Evolutionary conservation across 371 early-diverging fungal genomes (phyloP), one percentile per base, ranked within the genome.

Genomic region (Mortierella sp.): DNA sequence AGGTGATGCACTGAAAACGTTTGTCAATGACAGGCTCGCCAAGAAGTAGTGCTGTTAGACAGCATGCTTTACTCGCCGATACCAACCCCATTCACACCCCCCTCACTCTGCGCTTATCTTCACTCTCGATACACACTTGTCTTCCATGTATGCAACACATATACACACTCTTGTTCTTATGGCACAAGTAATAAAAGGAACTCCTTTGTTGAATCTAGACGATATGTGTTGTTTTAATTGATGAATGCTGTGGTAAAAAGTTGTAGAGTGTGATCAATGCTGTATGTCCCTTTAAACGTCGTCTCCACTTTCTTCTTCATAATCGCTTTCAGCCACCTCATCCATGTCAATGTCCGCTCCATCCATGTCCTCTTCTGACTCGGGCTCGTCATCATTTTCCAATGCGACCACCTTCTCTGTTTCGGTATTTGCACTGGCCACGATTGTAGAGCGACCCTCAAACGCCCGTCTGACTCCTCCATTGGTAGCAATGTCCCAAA

Each of bases 401-500:
- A 79, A 70, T 14, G 82, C 71, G 5, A 83, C 64, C 21, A 82
- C 78, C 57, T 79, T 73, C 60, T 83, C 81, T 67, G 81, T 83
- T 12, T 68, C 78, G 28, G 72, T 61, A 8, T 60, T 71, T 25
- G 78, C 52, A 51, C 43, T 63, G 12, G 67, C 68, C 8, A 80
- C 58, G 24, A 79, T 74, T 34, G 72, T 65, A 14, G 73, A 73
- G 9, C 86, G 79, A 14, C 77, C 83, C 58, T 77, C 79, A 77
- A 94, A 93, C 12, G 89, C 85, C 48, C 88, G 72, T 57, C 94
- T 83, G 6, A 97, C 87, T 56, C 91, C 90, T 19, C 89, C 88
- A 66, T 95, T 98, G 10, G 90, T 88, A 28, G 90, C 86, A 79
- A 97, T 80, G 68, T 98, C 95, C 96, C 97, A 96, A 9, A 98